A percentile compares a stretch with the other conserved stretches of the same genome.
Conservation (phyloP, 73 alveolate genomes). For the Blepharisma japonicum region DNA sequence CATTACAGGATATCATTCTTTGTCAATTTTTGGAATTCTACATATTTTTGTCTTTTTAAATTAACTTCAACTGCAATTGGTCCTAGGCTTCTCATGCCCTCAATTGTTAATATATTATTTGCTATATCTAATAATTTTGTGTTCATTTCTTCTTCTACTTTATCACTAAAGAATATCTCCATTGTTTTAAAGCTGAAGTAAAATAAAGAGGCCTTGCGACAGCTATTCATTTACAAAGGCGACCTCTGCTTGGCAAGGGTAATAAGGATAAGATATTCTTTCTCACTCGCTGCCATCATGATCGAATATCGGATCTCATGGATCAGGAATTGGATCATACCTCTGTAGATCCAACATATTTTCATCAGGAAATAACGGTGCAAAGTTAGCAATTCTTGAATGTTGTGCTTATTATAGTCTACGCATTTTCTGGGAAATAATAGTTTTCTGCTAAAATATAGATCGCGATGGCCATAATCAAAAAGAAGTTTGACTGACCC, state of each 20-base stretch:
- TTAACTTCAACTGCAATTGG: background rate
- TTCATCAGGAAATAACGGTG: background rate
- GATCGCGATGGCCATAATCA: background rate
- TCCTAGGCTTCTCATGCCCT: background rate
- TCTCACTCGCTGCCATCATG: background rate
- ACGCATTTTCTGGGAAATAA: background rate
- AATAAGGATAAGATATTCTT: background rate
- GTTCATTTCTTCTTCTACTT: background rate
- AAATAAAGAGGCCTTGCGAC: conserved; percentile 11
- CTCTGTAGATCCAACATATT: background rate
- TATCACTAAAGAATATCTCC: background rate
- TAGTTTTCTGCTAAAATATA: background rate
- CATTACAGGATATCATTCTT: background rate
- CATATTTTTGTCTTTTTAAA: background rate
- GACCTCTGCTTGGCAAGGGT: background rate
- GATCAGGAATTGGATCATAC: background rate
- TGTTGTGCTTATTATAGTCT: background rate
- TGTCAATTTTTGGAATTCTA: background rate
- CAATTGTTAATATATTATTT: background rate
- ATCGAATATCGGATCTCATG: background rate
- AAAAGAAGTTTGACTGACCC: background rate
- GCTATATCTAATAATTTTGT: background rate
- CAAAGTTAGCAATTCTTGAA: background rate
- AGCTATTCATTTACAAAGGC: conserved; percentile 13
- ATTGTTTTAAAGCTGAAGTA: background rate